Conservation (phyloP, 495 filamentous ascomycete species). For the Zalerion maritima region DNA sequence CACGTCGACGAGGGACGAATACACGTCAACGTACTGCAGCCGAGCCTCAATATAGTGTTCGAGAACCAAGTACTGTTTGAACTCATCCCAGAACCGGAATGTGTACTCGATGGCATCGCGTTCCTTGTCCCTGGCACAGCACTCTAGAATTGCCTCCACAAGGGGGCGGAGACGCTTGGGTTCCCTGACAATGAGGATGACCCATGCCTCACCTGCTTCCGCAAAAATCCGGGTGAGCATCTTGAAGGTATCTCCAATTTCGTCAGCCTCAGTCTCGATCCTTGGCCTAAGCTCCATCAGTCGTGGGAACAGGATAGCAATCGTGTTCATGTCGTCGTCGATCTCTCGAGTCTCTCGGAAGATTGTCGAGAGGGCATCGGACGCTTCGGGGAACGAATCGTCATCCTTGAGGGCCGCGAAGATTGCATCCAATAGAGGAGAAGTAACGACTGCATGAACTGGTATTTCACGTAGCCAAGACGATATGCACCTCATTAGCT, state of each 20-base stretch:
- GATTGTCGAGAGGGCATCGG: constrained; percentile 83
- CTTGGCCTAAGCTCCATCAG: constrained; percentile 65
- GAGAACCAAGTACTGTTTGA: constrained; percentile 88
- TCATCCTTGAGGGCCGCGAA: constrained; percentile 62
- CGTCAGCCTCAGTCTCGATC: constrained; percentile 57
- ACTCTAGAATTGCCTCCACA: constrained; percentile 83
- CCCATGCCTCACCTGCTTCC: constrained; percentile 90
- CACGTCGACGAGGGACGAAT: constrained; percentile 77
- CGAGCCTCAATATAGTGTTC: constrained; percentile 79
- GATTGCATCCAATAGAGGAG: constrained; percentile 68
- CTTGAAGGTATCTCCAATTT: constrained; percentile 73
- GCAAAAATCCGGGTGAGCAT: constrained; percentile 80
- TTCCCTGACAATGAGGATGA: constrained; percentile 71
- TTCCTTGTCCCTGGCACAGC: constrained; percentile 72
- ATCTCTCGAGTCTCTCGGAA: constrained; percentile 89
- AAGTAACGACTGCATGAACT: constrained; percentile 66
- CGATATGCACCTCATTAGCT: constrained; percentile 83
- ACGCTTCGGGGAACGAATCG: constrained; percentile 70
- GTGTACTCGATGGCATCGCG: constrained; percentile 80
- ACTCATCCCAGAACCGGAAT: constrained; percentile 95
- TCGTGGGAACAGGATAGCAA: constrained; percentile 72
- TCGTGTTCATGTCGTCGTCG: constrained; percentile 66
- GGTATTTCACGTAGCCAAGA: constrained; percentile 93
- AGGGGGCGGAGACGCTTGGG: constrained; percentile 70
- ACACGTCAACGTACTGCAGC: constrained; percentile 58